These are phyloP conservation scores for Erythrobasidium hasegawianum DNA, from an alignment of 1,284 basidiomycete genomes.

Conservation along the genomic window DNA sequence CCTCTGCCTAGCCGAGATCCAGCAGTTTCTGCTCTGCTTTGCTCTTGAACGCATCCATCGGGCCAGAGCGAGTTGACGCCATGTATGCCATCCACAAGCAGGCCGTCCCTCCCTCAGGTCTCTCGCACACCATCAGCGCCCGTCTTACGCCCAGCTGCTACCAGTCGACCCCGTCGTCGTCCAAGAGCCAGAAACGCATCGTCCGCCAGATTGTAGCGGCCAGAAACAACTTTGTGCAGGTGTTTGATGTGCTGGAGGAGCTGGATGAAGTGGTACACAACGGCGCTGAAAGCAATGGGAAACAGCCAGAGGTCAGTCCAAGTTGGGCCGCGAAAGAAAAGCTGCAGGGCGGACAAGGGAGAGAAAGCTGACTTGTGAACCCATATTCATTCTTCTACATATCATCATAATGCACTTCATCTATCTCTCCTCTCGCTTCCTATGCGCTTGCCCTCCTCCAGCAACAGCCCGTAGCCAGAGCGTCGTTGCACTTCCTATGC, in stretches of 20 bases:
- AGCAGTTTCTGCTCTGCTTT: too few relatives aligned
- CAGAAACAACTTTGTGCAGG: conserved; percentile 70
- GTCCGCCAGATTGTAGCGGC: conserved; percentile 81
- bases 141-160: conserved; percentile 70
- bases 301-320: neutral
- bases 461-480: conserved; percentile 55
- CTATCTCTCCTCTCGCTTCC: too few relatives aligned
- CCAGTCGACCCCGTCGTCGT: conserved; percentile 49
- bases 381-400: too few relatives aligned
- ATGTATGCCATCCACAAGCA: conserved; percentile 82
- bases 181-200: conserved; percentile 48
- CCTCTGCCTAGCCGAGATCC: too few relatives aligned
- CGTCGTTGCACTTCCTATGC: conserved; percentile 69
- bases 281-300: neutral
- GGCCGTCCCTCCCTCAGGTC: conserved; percentile 76
- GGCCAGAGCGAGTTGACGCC: too few relatives aligned
- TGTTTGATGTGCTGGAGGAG: conserved; percentile 78
- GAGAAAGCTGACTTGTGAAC: too few relatives aligned
- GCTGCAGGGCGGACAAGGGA: too few relatives aligned
- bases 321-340: neutral
- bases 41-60: too few relatives aligned
- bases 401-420: too few relatives aligned
- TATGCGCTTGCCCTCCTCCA: too few relatives aligned
- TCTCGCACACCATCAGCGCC: conserved; percentile 75
- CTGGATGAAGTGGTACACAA: conserved; percentile 55